Base-by-base conservation (phyloP, 768 basidiomycete genomes). In the Leccinum longicurvipes region DNA sequence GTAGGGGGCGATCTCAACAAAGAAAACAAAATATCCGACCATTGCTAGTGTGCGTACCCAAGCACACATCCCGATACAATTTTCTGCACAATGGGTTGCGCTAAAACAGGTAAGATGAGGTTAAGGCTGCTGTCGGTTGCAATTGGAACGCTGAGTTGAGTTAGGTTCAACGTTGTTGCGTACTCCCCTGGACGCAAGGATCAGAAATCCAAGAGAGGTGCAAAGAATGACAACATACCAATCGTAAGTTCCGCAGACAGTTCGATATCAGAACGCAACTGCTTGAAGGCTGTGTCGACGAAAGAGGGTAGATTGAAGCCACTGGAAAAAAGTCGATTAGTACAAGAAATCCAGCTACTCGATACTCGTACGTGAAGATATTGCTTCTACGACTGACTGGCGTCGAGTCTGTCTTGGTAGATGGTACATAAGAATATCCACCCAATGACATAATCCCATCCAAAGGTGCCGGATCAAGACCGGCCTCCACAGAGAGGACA, bases 31-130 rank as follows among this genome's bases (percentile, higher is more conserved):
- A 17, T 9, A 14, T 15, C 9, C 1, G 6, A 45, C 10, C 1
- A 42, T 23, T 15, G 11, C 42, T 28, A 28, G 27, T 11, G 45
- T n/a, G 59, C 72, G 15, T 58, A 84, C 85, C 81, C 79, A 48
- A 89, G 67, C 8, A 74, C 67, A 17, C 85, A 80, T 17, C 75
- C 81, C 6, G 78, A 74, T 41, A 90, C 85, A 54, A 90, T 78
- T 58, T 80, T 82, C 67, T 89, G 86, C 6, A 90, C 87, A 53
- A 91, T 88, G 4, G 88, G 88, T 51, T 81, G 76, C 0, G 88
- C 88, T 55, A 91, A 78, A 41, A 86, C 64, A 6, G 87, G 88
- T 6, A 91, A 74, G 51, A 90, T 81, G 32, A 86, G 68, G 58
- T 86, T 74, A 53, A 90, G 73, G 44, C 76, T 82, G 17, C 77